Base-by-base conservation (phyloP, 129 eudicot species). In the Flaveria robusta region DNA sequence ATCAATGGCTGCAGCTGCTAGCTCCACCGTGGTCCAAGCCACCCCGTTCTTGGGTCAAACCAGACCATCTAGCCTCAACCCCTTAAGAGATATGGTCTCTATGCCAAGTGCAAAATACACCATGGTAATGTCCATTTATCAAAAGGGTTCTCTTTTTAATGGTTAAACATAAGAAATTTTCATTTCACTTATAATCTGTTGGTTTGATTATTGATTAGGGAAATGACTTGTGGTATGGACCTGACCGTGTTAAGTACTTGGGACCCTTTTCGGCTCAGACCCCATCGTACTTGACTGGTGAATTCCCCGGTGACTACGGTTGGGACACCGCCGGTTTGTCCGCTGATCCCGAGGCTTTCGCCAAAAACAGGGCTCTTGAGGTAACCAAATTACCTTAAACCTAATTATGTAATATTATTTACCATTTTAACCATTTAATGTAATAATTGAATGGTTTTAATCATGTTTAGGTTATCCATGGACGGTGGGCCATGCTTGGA, bases 261-360 rank as follows among this genome's bases (percentile, higher is more conserved):
- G 93, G 90, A 69, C 93, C 93, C 65, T 85, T 88, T 86, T 88
- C 93, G 20, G 93, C 90, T 0, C 88, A 88, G 77, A 68, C 90
- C 6, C 93, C 93, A 41, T 85, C 90, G 8, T 88, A 88, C 85
- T 86, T 88, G 51, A 88, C 93, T 14, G 93, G 93, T 46, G 90
- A 88, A 55, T 88, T 88, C 75, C 93, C 86, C 14, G 93, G 93
- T 72, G 93, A 88, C 77, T 83, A 88, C 67, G 93, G 93, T 0
- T 88, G 93, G 93, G 90, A 88, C 66, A 88, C 93, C 0, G 90
- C 93, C 15, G 90, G 93, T 7, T 85, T 85, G 34, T 88, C 93
- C 0, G 90, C 93, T 15, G 90, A 88, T 75, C 93, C 93, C 5
- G 92, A 88, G 45, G 85, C 92, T 14, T 88, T 88, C 31, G 86